Conservation (phyloP, 2,329 filamentous ascomycete genomes). For the Stagonosporopsis chrysanthemi region DNA sequence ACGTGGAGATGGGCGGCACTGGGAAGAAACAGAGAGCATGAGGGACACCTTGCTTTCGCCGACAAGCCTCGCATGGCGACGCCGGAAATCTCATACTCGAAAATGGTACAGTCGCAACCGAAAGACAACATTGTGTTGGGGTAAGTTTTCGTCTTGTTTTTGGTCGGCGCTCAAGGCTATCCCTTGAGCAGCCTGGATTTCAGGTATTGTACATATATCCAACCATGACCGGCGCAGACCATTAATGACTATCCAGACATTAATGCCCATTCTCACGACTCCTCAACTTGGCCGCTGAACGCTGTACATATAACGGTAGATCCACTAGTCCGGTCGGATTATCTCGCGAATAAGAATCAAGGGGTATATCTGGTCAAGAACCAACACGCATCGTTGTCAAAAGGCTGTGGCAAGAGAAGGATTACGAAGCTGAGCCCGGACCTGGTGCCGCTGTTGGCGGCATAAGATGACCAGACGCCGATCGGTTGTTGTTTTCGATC, state of each 20-base stretch:
- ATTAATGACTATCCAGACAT: slow-evolving; percentile 30
- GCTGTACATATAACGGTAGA: slow-evolving; percentile 38
- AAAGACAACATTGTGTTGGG: neutral
- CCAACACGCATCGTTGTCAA: slow-evolving; percentile 31
- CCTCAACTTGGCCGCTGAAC: slow-evolving; percentile 9
- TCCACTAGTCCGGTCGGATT: slow-evolving; percentile 21
- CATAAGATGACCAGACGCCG: slow-evolving; percentile 45
- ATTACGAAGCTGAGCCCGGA: slow-evolving; percentile 7
- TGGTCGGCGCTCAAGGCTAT: neutral
- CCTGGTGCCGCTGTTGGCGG: slow-evolving; percentile 35
- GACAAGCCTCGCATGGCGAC: neutral
- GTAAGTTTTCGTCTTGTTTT: slow-evolving; percentile 14
- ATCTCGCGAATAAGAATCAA: slow-evolving; percentile 36
- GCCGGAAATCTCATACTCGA: neutral
- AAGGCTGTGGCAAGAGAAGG: slow-evolving; percentile 22
- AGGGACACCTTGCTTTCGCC: neutral
- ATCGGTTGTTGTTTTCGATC: slow-evolving; percentile 48
- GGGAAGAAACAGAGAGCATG: slow-evolving; percentile 39
- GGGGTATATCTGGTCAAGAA: slow-evolving; percentile 43
- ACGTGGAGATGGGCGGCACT: slow-evolving; percentile 35
- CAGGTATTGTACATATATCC: slow-evolving; percentile 27
- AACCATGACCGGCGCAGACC: slow-evolving; percentile 12
- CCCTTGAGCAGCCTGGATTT: neutral
- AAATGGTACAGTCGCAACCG: neutral
- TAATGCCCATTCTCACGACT: neutral